phyloP scores from a whole-genome alignment of 164 flowering plant species.

The Macadamia integrifolia region DNA sequence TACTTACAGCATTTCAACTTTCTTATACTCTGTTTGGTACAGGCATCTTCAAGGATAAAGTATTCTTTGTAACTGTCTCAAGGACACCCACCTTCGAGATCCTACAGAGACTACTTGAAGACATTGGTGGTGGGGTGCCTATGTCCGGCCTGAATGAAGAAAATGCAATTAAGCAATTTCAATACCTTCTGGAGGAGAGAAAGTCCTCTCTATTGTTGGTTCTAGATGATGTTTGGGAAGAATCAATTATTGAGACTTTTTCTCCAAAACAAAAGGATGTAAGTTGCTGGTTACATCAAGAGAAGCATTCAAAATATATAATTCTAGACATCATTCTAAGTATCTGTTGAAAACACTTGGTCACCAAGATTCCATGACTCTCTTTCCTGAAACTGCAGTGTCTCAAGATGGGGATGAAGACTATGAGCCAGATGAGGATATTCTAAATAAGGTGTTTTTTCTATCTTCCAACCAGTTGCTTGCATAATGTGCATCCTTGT shows the following conservation, averaged over 20 bases:
- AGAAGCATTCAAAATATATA: slow-evolving; percentile 22
- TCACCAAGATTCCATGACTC: slow-evolving; percentile 27
- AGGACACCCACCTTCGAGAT: slow-evolving; percentile 13
- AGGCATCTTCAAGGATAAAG: slow-evolving; percentile 14
- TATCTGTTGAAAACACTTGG: slow-evolving; percentile 23
- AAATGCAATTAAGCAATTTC: slow-evolving; percentile 21
- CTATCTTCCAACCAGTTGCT: not conserved
- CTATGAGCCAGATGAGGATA: slow-evolving; percentile 13
- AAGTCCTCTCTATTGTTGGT: slow-evolving; percentile 22
- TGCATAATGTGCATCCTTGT: not conserved
- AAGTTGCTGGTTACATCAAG: slow-evolving; percentile 50
- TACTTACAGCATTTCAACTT: too few species aligned
- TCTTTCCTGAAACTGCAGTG: slow-evolving; percentile 27
- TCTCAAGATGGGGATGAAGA: slow-evolving; percentile 8
- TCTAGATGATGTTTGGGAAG: slow-evolving; percentile 41
- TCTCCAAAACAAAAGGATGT: slow-evolving; percentile 11
- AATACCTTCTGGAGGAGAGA: slow-evolving; percentile 11
- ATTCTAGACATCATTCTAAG: slow-evolving; percentile 14
- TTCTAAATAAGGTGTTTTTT: slow-evolving; percentile 15
- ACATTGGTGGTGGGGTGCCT: not conserved
- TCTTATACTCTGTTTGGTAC: not conserved
- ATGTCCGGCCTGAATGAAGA: slow-evolving; percentile 15
- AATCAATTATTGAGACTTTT: slow-evolving; percentile 23
- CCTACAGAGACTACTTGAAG: slow-evolving; percentile 13
- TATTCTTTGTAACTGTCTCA: slow-evolving; percentile 17